phyloP scores from a whole-genome alignment of 331 rosid species.

The Acacia concinna region DNA sequence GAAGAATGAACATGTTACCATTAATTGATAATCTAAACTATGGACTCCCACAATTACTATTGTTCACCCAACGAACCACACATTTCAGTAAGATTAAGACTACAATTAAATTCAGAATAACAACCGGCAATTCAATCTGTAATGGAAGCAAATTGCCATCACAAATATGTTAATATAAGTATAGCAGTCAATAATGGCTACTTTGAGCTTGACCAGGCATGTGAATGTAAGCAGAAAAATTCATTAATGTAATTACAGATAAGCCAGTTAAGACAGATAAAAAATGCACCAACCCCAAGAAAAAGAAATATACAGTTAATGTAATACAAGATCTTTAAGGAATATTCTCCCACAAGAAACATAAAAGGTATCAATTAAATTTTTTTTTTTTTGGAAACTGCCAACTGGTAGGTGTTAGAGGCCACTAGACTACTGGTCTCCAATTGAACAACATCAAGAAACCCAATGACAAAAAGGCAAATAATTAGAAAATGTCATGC shows the following conservation, averaged over 20 bases:
- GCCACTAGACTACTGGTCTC: background rate
- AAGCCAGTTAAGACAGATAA: constrained; percentile 8
- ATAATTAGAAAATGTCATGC: background rate
- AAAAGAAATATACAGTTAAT: background rate
- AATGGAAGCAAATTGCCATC: background rate
- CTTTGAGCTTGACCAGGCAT: constrained; percentile 14
- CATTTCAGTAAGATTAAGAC: constrained; percentile 15
- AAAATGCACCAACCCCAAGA: background rate
- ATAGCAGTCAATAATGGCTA: constrained; percentile 1
- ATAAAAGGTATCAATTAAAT: background rate
- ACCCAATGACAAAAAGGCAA: background rate
- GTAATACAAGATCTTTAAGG: background rate
- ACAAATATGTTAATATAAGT: background rate
- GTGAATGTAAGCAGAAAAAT: constrained; percentile 4
- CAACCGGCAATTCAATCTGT: background rate
- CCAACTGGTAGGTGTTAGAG: background rate
- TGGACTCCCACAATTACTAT: constrained; percentile 47
- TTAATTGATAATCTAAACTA: constrained; percentile 74
- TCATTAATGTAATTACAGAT: background rate
- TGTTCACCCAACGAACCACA: constrained; percentile 33
- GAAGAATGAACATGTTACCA: constrained; percentile 86
- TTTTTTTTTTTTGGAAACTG: no score
- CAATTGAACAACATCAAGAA: background rate
- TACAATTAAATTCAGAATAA: background rate
- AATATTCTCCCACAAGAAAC: background rate